Evolutionary conservation across 2,329 filamentous ascomycete species (phyloP), one percentile per base, ranked within the genome.

Genomic region (Didymella pomorum): DNA sequence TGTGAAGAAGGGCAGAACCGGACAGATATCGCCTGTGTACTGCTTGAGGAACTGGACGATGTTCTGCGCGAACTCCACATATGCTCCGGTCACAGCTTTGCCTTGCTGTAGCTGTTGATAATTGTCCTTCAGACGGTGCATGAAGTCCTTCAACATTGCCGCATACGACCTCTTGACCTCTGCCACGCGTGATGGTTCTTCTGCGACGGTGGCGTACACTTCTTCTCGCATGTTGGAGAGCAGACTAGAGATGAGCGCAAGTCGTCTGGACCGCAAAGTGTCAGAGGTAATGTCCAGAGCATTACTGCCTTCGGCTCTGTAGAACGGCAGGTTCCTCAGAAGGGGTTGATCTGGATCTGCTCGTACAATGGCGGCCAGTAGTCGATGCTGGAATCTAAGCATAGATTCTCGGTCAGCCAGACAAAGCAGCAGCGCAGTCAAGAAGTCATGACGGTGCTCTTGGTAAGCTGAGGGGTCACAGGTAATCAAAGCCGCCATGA

Each of bases 61-160:
- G 16, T 79, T 76, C 58, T 89, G 87, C 5, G 88, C 85, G 66
- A 89, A 88, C 10, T 82, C 79, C 7, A 88, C 84, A 66, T 89
- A 89, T 2, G 80, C 77, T 11, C 85, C 83, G 47, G 81, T 81
- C 4, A 79, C 78, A 6, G 68, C 65, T 4, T 61, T 56, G 3
- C 67, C 66, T 49, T 79, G 76, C 25, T 72, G 65, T 12, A 87
- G 75, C 58, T 86, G 84, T 56, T 82, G 79, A 58, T 87, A 88
- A 57, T 87, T 87, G 35, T 75, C 75, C 68, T 85, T 87, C 85
- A 89, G 88, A 1, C 82, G 78, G 8, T 74, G 75, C 87, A 88
- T 88, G 58, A 88, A 69, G n/a, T 78, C 73, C 58, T 81, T 80
- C 9, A 88, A 77, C 41, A 87, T 76, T 11, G 80, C 76, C 1